Evolutionary conservation across 1,139 yeast species (phyloP).

Genomic region (Taiozyma sp.): DNA sequence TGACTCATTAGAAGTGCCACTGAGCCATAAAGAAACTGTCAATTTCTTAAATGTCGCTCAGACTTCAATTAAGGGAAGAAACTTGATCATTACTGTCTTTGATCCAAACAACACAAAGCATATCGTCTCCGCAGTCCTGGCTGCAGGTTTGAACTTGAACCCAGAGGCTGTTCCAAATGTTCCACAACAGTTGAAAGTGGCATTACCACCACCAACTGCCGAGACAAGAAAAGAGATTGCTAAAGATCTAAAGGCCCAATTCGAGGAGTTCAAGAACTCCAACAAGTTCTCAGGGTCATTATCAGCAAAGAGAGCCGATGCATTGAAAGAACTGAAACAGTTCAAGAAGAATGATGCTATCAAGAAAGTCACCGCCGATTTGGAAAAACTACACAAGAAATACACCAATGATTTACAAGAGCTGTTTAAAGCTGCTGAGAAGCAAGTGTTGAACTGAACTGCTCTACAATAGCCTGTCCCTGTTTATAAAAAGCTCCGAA

Average conservation of each 20-base stretch:
- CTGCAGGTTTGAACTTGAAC: conserved; percentile 65
- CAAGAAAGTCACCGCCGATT: conserved; percentile 46
- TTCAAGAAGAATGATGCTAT: conserved; percentile 54
- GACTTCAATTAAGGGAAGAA: conserved; percentile 66
- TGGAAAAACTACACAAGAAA: conserved; percentile 65
- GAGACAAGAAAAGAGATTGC: conserved; percentile 59
- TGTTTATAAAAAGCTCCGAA: neutral
- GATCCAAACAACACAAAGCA: conserved; percentile 72
- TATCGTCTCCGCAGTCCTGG: conserved; percentile 66
- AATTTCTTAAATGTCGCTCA: conserved; percentile 68
- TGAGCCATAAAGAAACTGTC: conserved; percentile 41
- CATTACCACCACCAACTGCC: conserved; percentile 71
- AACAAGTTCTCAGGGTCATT: conserved; percentile 45
- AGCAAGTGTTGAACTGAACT: conserved; percentile 28
- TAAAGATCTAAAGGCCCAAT: conserved; percentile 57
- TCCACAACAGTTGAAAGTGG: conserved; percentile 67
- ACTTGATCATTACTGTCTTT: conserved; percentile 72
- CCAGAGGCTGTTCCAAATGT: conserved; percentile 74
- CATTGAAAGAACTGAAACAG: conserved; percentile 53
- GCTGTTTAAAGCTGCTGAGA: conserved; percentile 57
- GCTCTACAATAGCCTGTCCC: neutral
- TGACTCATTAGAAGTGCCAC: conserved; percentile 51
- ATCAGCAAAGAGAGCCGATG: conserved; percentile 56
- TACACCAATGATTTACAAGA: conserved; percentile 56
- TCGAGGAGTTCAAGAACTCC: conserved; percentile 61